A percentile compares a stretch with the other conserved stretches of the same genome.
phyloP scores from a whole-genome alignment of 106 monocot genomes.

The Narthecium ossifragum region DNA sequence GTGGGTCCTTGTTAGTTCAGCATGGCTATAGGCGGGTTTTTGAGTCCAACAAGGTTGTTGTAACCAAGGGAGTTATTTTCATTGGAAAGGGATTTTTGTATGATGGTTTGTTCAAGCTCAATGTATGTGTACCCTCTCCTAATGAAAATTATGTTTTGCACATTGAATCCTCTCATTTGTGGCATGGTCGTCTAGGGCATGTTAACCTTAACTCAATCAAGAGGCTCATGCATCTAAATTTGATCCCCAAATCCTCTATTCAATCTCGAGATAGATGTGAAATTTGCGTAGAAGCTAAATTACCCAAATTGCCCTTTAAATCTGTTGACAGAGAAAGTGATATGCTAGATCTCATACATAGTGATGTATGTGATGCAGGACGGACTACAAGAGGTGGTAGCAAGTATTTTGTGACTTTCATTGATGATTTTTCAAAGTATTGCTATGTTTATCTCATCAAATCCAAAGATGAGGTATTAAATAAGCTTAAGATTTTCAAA shows the following conservation, averaged over 20 bases:
- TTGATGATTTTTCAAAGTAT: neutral
- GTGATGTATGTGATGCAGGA: neutral
- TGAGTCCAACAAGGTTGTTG: no score
- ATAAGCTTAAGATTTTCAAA: neutral
- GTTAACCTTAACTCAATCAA: no score
- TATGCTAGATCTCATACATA: neutral
- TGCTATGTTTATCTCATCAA: neutral
- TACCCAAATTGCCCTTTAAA: neutral
- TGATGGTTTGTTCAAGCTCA: no score
- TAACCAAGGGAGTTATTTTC: no score
- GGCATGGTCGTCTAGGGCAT: no score
- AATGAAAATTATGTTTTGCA: no score
- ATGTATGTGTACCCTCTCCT: no score
- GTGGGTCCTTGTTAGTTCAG: no score
- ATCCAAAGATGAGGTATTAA: neutral
- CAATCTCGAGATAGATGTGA: neutral
- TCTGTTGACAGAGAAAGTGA: neutral
- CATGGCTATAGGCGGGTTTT: no score
- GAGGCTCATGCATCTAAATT: neutral
- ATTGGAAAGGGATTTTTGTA: no score
- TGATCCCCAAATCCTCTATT: neutral
- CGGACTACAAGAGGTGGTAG: neutral
- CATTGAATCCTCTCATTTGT: no score
- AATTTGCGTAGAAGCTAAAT: neutral
- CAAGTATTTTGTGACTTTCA: neutral